A percentile compares a stretch with the other conserved stretches of the same genome.
Conservation (phyloP, 257 asterid genomes). For the Avicennia marina region DNA sequence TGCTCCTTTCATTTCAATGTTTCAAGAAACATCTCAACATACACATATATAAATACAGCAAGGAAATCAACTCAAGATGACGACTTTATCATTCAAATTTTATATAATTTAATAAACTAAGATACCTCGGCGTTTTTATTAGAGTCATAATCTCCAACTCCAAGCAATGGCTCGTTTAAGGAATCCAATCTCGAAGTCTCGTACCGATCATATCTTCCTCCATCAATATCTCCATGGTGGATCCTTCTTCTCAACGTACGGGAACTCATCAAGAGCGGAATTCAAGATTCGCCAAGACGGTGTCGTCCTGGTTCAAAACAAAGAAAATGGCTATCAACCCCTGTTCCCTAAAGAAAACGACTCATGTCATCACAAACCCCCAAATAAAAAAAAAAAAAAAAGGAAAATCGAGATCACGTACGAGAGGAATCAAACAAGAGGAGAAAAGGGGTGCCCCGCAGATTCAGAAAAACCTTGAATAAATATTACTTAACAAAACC, state of each 20-base stretch:
- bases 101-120: neutral
- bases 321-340: slow-evolving; percentile 5
- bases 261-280: slow-evolving; percentile 40
- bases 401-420: neutral
- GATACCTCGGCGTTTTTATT: slow-evolving; percentile 47
- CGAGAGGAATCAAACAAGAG: neutral
- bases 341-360: slow-evolving; percentile 2
- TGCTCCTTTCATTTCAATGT: slow-evolving; percentile 27
- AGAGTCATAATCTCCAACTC: slow-evolving; percentile 25
- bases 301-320: slow-evolving; percentile 10
- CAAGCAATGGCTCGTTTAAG: slow-evolving; percentile 81
- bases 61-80: neutral
- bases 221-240: slow-evolving; percentile 75
- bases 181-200: slow-evolving; percentile 46
- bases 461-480: slow-evolving; percentile 10
- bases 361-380: neutral
- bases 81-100: neutral
- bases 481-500: slow-evolving; percentile 6
- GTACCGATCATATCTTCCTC: slow-evolving; percentile 42
- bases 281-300: slow-evolving; percentile 7
- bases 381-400: neutral
- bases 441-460: neutral
- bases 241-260: slow-evolving; percentile 79
- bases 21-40: neutral
- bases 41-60: neutral